Percentiles rank a stretch among this genome's conserved stretches.
Evolutionary conservation across 495 filamentous ascomycete species (phyloP).

Genomic region (Talaromyces stipitatus): DNA sequence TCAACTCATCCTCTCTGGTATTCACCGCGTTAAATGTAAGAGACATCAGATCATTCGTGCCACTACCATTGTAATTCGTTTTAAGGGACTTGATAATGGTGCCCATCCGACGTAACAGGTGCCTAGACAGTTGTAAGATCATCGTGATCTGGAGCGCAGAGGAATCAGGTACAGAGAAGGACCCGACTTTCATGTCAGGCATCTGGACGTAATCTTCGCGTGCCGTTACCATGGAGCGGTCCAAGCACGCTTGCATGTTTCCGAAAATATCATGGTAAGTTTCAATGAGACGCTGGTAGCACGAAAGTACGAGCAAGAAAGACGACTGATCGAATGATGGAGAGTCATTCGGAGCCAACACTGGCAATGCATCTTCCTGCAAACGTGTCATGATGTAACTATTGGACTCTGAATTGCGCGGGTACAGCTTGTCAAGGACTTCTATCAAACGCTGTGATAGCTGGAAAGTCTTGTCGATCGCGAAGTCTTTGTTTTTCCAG

Average conservation of each 20-base stretch:
- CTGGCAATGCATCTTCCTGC: background rate
- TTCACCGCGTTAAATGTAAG: background rate
- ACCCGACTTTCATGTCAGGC: slow-evolving; percentile 5
- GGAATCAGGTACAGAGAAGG: slow-evolving; percentile 9
- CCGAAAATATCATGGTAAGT: slow-evolving; percentile 7
- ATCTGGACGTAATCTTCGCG: slow-evolving; percentile 9
- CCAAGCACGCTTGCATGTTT: slow-evolving; percentile 8
- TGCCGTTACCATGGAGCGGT: slow-evolving; percentile 6
- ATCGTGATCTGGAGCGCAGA: slow-evolving; percentile 7
- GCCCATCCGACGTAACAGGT: slow-evolving; percentile 7
- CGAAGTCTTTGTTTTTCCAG: slow-evolving; percentile 10
- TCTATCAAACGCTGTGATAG: slow-evolving; percentile 9
- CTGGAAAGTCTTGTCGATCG: slow-evolving; percentile 8
- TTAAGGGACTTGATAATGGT: slow-evolving; percentile 7
- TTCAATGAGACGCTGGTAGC: slow-evolving; percentile 9
- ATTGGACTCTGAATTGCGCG: slow-evolving; percentile 1
- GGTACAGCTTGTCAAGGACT: slow-evolving; percentile 6
- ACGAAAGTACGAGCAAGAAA: slow-evolving; percentile 6
- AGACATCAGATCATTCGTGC: background rate
- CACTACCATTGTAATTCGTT: background rate
- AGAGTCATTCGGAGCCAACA: background rate
- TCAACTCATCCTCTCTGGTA: slow-evolving; percentile 2
- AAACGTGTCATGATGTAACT: background rate
- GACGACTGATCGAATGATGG: slow-evolving; percentile 4
- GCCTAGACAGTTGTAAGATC: slow-evolving; percentile 6